These are phyloP conservation scores for Silene uniflora DNA, from an alignment of 148 eudicot genomes.

Conservation along the genomic window DNA sequence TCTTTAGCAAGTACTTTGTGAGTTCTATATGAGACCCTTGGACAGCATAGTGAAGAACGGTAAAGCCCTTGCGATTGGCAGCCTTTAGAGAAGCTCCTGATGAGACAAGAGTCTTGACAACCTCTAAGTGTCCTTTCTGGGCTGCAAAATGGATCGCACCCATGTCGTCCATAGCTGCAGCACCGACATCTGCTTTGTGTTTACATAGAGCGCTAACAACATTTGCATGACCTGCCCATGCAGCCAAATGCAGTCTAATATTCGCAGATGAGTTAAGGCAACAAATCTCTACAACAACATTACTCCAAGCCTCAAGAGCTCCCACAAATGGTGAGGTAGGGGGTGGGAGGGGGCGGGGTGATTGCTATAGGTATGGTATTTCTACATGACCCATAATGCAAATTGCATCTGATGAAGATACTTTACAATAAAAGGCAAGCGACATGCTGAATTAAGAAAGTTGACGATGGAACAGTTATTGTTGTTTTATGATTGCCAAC, in stretches of 20 bases:
- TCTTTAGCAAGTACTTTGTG: slow-evolving; percentile 74
- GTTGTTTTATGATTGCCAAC: neutral
- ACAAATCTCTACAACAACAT: slow-evolving; percentile 1
- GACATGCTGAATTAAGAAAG: neutral
- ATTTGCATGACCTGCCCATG: slow-evolving; percentile 88
- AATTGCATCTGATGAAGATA: too few species aligned
- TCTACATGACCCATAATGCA: too few species aligned
- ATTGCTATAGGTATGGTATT: neutral
- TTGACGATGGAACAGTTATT: neutral
- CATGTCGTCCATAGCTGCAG: slow-evolving; percentile 98
- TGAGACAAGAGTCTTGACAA: slow-evolving; percentile 53
- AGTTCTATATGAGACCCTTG: slow-evolving; percentile 84
- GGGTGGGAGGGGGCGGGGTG: too few species aligned
- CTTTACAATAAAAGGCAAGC: too few species aligned
- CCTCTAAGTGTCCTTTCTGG: slow-evolving; percentile 91
- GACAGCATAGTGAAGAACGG: slow-evolving; percentile 82
- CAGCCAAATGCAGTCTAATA: slow-evolving; percentile 86
- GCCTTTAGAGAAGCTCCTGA: slow-evolving; percentile 72
- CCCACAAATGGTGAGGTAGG: neutral
- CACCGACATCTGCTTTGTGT: slow-evolving; percentile 87
- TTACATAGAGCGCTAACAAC: slow-evolving; percentile 70
- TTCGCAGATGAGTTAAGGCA: slow-evolving; percentile 42
- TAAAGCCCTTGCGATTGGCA: slow-evolving; percentile 82
- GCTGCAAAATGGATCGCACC: slow-evolving; percentile 93
- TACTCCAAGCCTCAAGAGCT: neutral